Percentiles rank a stretch among this genome's conserved stretches.
phyloP scores from a whole-genome alignment of 805 yeast species.

The Metschnikowia lochheadii region DNA sequence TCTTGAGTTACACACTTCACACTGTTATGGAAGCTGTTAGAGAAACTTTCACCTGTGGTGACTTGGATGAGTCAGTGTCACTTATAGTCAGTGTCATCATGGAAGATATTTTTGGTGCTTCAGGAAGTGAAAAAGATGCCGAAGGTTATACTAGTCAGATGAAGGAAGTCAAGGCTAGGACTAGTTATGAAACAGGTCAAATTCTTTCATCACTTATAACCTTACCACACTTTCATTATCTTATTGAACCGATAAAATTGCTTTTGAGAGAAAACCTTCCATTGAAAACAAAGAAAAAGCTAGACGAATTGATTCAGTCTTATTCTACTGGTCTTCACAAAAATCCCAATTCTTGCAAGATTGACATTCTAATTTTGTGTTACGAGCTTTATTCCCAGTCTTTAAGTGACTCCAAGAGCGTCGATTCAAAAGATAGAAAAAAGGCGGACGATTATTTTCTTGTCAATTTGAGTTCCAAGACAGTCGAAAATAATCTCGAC shows the following conservation, averaged over 20 bases:
- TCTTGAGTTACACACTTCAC: constrained; percentile 84
- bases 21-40: constrained; percentile 55
- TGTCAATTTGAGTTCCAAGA: constrained; percentile 65
- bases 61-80: constrained; percentile 62
- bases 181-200: constrained; percentile 85
- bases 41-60: constrained; percentile 55
- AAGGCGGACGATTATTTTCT: constrained; percentile 59
- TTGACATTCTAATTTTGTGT: constrained; percentile 64
- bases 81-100: constrained; percentile 68
- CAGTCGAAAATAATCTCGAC: constrained; percentile 50
- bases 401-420: not conserved
- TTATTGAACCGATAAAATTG: constrained; percentile 67
- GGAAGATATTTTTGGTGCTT: constrained; percentile 90
- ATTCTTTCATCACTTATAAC: constrained; percentile 62
- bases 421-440: constrained; percentile 5
- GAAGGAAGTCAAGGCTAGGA: constrained; percentile 86
- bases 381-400: constrained; percentile 66
- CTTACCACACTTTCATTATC: constrained; percentile 49
- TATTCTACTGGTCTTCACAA: constrained; percentile 74
- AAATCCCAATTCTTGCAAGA: constrained; percentile 55
- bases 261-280: constrained; percentile 60
- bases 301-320: constrained; percentile 75
- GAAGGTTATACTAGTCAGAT: constrained; percentile 83
- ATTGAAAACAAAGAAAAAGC: constrained; percentile 63
- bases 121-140: constrained; percentile 92